Conservation (phyloP, 176 grass and related monocot genomes). For the Zoysia pacifica region DNA sequence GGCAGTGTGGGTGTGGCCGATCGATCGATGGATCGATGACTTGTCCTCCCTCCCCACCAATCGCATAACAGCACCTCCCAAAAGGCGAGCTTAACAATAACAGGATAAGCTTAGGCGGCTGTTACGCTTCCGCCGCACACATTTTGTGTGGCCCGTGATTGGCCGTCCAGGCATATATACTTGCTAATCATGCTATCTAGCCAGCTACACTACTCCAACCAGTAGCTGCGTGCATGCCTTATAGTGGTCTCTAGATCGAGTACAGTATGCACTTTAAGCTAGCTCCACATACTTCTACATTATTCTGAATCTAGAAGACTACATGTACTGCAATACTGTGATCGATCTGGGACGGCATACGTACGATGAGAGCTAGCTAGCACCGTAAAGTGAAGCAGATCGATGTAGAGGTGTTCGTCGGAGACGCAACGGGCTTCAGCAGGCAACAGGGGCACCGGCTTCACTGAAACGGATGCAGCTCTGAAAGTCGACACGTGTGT, state of each 20-base stretch:
- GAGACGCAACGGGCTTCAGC: constrained; percentile 17
- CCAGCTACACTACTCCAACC: constrained; percentile 7
- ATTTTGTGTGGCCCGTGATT: constrained; percentile 37
- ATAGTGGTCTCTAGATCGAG: background rate
- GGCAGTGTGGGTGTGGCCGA: background rate
- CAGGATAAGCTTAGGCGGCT: constrained; percentile 52
- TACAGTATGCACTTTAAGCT: constrained; percentile 19
- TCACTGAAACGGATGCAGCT: constrained; percentile 13
- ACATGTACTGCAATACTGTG: background rate
- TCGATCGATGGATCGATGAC: background rate
- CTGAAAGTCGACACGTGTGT: constrained; percentile 34
- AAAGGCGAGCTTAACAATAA: constrained; percentile 51
- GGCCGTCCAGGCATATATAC: constrained; percentile 18
- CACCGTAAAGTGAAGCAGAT: constrained; percentile 4
- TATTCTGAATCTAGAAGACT: constrained; percentile 30
- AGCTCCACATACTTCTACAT: constrained; percentile 8
- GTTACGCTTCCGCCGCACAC: constrained; percentile 42
- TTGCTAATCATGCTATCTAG: constrained; percentile 19
- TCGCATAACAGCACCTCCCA: constrained; percentile 33
- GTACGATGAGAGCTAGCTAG: background rate
- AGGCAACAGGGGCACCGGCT: background rate
- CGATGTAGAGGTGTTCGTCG: constrained; percentile 6
- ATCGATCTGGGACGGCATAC: background rate
- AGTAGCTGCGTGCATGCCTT: background rate
- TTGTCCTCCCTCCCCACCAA: constrained; percentile 33